Base-by-base conservation (phyloP, 139 green algal genomes). In the Eudorina sp. region DNA sequence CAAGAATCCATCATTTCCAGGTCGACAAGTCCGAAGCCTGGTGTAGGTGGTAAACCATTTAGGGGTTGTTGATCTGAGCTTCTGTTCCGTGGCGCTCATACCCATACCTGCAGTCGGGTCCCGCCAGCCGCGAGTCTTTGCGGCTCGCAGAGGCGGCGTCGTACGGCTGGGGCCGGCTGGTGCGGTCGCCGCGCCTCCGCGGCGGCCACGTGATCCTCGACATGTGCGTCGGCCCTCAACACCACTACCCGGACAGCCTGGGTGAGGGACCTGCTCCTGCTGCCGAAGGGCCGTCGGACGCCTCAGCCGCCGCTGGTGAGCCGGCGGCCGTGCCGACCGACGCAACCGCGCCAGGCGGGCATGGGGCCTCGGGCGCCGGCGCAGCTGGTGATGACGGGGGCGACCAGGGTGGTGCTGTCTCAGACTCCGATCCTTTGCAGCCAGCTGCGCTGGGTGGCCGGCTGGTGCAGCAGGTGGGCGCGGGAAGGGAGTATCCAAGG, bases 181-280 rank as follows among this genome's bases (percentile, higher is more conserved):
- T 96, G 23, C 93, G 91, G 38, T 73, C 77, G 34, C 94, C 95
- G 5, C 90, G 93, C 29, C 97, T 94, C 85, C 90, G 91, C 9
- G 85, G 84, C 25, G 84, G 93, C 27, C 95, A 97, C 55, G 90
- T 98, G 34, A 68, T 97, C 27, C 85, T 97, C 8, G 95, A 97
- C 75, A 34, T 97, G 23, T 97, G 95, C 82, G 90, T 88, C 31
- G 75, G 81, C 7, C 58, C 68, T 14, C 62, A 73, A 34, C 48
- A 69, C 40, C 51, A 68, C 31, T 68, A 68, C n/a, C 51, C 34
- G 46, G 34, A 66, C 31, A 62, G n/a, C 48, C 46, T 8, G 41
- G 43, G 3, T 34, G n/a, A n/a, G 13, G 43, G 7, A 43, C 43
- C 48, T 23, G 6, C 45, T 31, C 18, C 8, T 21, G 46, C 48